Percentiles rank a stretch among this genome's conserved stretches.
Evolutionary conservation across 257 asterid genomes (phyloP).

Genomic region (Salvia splendens): DNA sequence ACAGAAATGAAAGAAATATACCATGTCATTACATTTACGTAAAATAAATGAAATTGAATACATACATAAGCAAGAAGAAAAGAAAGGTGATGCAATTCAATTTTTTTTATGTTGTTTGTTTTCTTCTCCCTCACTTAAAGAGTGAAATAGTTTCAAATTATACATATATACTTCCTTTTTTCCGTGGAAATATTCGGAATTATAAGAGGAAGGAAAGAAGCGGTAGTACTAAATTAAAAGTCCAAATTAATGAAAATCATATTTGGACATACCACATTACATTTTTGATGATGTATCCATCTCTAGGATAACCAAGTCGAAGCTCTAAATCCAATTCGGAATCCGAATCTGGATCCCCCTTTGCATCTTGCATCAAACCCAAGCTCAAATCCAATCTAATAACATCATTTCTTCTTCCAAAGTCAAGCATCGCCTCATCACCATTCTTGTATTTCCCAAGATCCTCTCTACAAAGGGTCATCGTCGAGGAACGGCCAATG

Average conservation of each 20-base stretch:
- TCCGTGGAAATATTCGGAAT: background rate
- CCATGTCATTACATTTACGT: background rate
- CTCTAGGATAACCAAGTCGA: slow-evolving; percentile 59
- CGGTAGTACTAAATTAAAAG: background rate
- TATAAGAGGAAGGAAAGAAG: background rate
- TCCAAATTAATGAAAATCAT: background rate
- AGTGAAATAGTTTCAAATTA: background rate
- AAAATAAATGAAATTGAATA: no score
- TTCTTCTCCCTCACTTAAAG: background rate
- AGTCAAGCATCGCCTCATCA: slow-evolving; percentile 21
- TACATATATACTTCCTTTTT: background rate
- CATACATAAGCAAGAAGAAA: background rate
- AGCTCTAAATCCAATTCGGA: slow-evolving; percentile 68
- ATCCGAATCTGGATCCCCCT: slow-evolving; percentile 64
- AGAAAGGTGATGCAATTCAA: background rate
- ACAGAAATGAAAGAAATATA: background rate
- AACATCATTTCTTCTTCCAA: slow-evolving; percentile 36
- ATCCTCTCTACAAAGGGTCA: slow-evolving; percentile 16
- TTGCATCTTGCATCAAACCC: slow-evolving; percentile 45
- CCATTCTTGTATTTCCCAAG: slow-evolving; percentile 37
- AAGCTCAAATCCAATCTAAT: slow-evolving; percentile 48
- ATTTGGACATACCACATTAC: slow-evolving; percentile 17
- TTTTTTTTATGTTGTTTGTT: background rate
- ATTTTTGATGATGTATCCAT: background rate
- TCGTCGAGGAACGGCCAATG: background rate